Percentiles rank a stretch among this genome's conserved stretches.
Evolutionary conservation across 192 early-diverging fungal species (phyloP).

Genomic region (Coemansia sp.): DNA sequence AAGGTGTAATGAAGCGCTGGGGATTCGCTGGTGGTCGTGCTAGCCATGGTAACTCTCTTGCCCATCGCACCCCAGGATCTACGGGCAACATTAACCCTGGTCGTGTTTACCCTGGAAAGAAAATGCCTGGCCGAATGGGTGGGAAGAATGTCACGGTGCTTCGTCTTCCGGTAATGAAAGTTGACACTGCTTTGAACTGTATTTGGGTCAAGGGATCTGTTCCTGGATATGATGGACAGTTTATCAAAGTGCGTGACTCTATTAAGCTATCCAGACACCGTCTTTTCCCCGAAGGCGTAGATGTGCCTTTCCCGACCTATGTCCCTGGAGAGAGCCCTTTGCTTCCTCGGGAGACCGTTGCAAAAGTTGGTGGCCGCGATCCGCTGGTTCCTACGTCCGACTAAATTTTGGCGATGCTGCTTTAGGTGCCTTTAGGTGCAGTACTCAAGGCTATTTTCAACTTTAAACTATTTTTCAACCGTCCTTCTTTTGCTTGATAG

Average conservation of each 20-base stretch:
- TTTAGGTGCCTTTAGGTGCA: no score
- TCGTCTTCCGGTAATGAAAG: slow-evolving; percentile 80
- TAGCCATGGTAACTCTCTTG: slow-evolving; percentile 90
- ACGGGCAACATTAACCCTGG: slow-evolving; percentile 87
- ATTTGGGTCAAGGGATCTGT: slow-evolving; percentile 92
- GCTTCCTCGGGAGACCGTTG: slow-evolving; percentile 39
- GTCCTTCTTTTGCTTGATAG: no score
- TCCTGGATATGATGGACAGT: slow-evolving; percentile 84
- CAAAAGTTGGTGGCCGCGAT: slow-evolving; percentile 41
- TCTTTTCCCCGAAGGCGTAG: slow-evolving; percentile 63
- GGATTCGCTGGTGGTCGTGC: slow-evolving; percentile 87
- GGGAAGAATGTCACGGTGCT: slow-evolving; percentile 77
- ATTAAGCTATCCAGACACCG: slow-evolving; percentile 68
- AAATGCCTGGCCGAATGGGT: slow-evolving; percentile 97
- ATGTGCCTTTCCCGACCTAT: slow-evolving; percentile 75
- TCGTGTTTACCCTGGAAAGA: slow-evolving; percentile 93
- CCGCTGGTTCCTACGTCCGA: slow-evolving; percentile 39
- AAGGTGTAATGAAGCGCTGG: slow-evolving; percentile 97
- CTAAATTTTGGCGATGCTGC: no score
- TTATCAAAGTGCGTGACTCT: slow-evolving; percentile 84
- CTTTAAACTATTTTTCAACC: no score
- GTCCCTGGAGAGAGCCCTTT: slow-evolving; percentile 49
- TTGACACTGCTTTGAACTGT: slow-evolving; percentile 82
- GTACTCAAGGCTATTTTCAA: not conserved
- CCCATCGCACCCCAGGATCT: slow-evolving; percentile 86